Evolutionary conservation across 495 filamentous ascomycete genomes (phyloP).

Genomic region (Penicillium pancosmium): DNA sequence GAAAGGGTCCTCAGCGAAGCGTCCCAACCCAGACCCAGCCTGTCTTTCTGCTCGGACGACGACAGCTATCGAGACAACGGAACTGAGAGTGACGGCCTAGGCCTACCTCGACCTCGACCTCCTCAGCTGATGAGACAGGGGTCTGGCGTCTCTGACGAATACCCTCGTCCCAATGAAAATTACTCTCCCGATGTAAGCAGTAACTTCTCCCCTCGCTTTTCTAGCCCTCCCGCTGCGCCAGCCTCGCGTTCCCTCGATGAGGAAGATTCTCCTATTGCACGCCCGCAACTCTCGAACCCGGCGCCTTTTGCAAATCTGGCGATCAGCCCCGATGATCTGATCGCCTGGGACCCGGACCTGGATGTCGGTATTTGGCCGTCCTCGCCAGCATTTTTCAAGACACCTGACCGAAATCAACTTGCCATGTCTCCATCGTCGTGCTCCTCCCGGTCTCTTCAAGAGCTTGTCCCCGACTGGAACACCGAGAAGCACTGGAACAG

Average conservation of each 20-base stretch:
- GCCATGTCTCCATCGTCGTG: not conserved
- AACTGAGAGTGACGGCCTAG: not conserved
- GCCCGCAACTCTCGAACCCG: no score
- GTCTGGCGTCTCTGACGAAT: not conserved
- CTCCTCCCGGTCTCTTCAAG: conserved; percentile 8
- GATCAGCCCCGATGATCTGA: conserved; percentile 4
- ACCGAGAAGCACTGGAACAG: conserved; percentile 26
- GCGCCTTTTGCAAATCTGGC: not conserved
- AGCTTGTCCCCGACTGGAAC: conserved; percentile 28
- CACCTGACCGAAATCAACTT: not conserved
- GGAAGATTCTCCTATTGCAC: no score
- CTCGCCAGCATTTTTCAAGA: not conserved
- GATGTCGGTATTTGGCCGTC: not conserved
- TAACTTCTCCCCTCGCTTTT: no score
- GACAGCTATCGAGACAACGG: not conserved
- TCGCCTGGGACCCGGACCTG: not conserved
- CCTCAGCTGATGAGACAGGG: no score
- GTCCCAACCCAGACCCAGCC: not conserved
- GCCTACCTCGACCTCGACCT: not conserved
- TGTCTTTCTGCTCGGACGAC: not conserved
- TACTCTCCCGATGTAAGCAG: no score
- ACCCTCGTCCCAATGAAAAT: no score
- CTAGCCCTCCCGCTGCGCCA: no score
- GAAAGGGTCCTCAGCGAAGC: not conserved
- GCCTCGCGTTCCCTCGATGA: no score